Conservation (phyloP, 1,139 yeast genomes). For the Scheffersomyces segobiensis region DNA sequence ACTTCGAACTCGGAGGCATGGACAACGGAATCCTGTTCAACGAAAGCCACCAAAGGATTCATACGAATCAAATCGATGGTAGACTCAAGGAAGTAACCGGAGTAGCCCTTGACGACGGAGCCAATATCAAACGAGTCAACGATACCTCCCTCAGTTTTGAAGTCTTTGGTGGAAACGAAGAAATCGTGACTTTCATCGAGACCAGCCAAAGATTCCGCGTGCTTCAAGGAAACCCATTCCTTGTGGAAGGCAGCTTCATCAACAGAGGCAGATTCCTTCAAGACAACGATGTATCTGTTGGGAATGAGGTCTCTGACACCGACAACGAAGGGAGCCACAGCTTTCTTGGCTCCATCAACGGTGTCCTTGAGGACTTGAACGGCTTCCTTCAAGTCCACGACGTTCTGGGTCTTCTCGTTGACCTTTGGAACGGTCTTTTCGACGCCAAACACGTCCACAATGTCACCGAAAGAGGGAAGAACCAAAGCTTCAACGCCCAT, state of each 20-base stretch:
- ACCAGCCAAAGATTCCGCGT: conserved; percentile 37
- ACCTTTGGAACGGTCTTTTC: neutral
- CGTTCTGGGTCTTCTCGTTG: neutral
- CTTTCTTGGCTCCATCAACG: conserved; percentile 5
- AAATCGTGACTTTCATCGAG: conserved; percentile 35
- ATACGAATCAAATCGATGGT: conserved; percentile 70
- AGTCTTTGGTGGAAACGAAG: conserved; percentile 35
- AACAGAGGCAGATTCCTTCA: conserved; percentile 59
- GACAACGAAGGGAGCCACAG: conserved; percentile 12
- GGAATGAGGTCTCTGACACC: conserved; percentile 56
- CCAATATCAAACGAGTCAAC: conserved; percentile 65
- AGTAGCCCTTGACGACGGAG: conserved; percentile 58
- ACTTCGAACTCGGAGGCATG: conserved; percentile 59
- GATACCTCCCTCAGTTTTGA: conserved; percentile 55
- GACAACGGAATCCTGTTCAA: conserved; percentile 81
- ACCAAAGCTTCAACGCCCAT: conserved; percentile 65
- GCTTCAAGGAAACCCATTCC: conserved; percentile 56
- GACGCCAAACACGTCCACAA: conserved; percentile 39
- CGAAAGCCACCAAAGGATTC: conserved; percentile 71
- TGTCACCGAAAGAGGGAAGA: conserved; percentile 50
- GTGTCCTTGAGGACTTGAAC: neutral
- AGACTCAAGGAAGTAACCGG: conserved; percentile 73
- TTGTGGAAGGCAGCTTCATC: conserved; percentile 62
- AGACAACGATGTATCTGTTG: conserved; percentile 73
- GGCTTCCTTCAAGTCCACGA: neutral